phyloP scores from a whole-genome alignment of 2,329 filamentous ascomycete genomes.

The Cercospora sp. region DNA sequence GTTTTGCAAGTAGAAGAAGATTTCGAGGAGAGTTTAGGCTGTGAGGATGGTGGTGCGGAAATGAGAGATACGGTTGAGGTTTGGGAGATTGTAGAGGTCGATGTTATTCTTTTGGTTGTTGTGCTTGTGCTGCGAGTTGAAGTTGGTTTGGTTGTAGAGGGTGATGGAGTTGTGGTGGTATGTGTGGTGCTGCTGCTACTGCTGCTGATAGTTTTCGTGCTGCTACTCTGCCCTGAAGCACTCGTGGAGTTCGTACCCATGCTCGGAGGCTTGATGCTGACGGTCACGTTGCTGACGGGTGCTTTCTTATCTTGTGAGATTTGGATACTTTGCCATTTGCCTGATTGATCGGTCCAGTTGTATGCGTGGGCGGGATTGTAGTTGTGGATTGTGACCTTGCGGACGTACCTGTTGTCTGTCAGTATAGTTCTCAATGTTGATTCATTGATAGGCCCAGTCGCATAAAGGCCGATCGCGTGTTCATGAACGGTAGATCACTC shows the following conservation, averaged over 20 bases:
- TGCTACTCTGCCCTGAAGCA: background rate
- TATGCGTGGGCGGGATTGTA: conserved; percentile 13
- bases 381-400: conserved; percentile 15
- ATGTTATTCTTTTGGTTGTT: background rate
- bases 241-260: background rate
- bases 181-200: background rate
- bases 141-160: background rate
- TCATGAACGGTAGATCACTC: background rate
- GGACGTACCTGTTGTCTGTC: background rate
- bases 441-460: too few species aligned
- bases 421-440: background rate
- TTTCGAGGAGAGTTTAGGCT: background rate
- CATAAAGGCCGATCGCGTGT: too few species aligned
- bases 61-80: background rate
- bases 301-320: background rate
- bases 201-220: background rate
- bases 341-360: conserved; percentile 18
- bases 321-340: conserved; percentile 16
- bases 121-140: background rate
- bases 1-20: background rate
- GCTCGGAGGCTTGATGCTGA: background rate
- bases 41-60: background rate
- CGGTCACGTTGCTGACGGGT: background rate
- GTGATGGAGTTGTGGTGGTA: background rate
- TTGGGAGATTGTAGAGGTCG: background rate